These are phyloP conservation scores for Prunella vulgaris DNA, from an alignment of 257 asterid species.

Conservation along the genomic window DNA sequence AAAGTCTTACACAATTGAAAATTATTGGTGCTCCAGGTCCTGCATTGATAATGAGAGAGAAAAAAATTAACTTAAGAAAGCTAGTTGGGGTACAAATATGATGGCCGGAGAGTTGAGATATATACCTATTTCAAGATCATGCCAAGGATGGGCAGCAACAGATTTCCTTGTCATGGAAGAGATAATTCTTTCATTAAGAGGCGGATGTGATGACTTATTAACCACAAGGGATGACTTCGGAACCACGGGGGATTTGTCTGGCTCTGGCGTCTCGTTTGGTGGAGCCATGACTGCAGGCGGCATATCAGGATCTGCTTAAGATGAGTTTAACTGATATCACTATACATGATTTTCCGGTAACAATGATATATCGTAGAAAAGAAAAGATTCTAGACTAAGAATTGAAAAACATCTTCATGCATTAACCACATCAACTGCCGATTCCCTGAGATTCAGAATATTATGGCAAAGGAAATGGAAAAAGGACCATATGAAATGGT, in stretches of 20 bases:
- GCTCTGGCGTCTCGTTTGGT: constrained; percentile 45
- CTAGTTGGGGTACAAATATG: background rate
- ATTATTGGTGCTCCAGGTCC: constrained; percentile 82
- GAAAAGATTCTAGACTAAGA: constrained; percentile 10
- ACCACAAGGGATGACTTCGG: constrained; percentile 24
- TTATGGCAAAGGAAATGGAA: constrained; percentile 1
- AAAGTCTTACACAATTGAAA: constrained; percentile 78
- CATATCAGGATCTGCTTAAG: constrained; percentile 15
- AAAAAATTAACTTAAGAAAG: constrained; percentile 4
- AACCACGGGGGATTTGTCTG: constrained; percentile 20
- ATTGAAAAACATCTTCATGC: background rate
- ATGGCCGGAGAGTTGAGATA: constrained; percentile 8
- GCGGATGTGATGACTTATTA: constrained; percentile 41
- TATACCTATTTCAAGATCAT: constrained; percentile 92
- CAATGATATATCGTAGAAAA: background rate
- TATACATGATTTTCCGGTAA: background rate
- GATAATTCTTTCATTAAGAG: constrained; percentile 85
- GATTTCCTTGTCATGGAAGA: constrained; percentile 74
- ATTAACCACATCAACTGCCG: background rate
- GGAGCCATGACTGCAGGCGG: constrained; percentile 54
- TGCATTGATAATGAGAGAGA: constrained; percentile 36
- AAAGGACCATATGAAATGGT: background rate
- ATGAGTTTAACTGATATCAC: background rate
- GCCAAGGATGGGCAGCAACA: constrained; percentile 99
- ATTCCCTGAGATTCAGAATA: constrained; percentile 10